Evolutionary conservation across 306 rosid genomes (phyloP), one percentile per base, ranked within the genome.

Genomic region (Casuarina cunninghamiana): DNA sequence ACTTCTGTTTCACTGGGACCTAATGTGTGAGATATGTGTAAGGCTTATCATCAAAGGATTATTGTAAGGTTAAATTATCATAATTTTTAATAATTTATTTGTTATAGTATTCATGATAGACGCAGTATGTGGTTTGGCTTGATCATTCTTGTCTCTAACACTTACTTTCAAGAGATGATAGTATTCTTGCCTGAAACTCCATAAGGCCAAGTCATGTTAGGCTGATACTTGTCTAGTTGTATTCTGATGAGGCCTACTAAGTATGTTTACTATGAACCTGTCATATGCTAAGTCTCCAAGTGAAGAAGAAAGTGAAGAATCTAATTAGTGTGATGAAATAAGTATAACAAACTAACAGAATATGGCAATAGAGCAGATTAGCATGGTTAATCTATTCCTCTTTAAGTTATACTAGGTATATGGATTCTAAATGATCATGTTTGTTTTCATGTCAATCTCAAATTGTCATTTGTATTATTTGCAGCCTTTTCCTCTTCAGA

Each of bases 401-500:
- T 51, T 10, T 53, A 58, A 66, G 9, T 16, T 51, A 51, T 66
- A 54, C 50, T 66, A 35, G 13, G 53, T 79, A 55, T 69, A 55
- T 69, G 16, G 51, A 7, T 66, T 53, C 75, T 66, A 15, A 53
- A 71, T 68, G 60, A 48, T 72, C 51, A 66, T 8, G 7, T 39
- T 71, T 10, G 79, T 53, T 63, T 68, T 75, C 80, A 60, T 39
- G 32, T 74, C 77, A 45, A 53, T 67, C 51, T 12, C 77, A 15
- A 61, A 73, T 55, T 74, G 77, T 78, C 63, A 74, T 80, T 50
- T 77, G 19, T 79, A 69, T 66, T 57, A 71, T 80, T 79, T 93
- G 87, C 93, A 96, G 99, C 99, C 99, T 55, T 81, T 93, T 74
- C 98, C 97, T 60, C 89, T 87, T 80, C 99, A 96, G 84, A 78